Evolutionary conservation across 2,329 filamentous ascomycete species (phyloP).

Genomic region (Hypocrella siamensis): DNA sequence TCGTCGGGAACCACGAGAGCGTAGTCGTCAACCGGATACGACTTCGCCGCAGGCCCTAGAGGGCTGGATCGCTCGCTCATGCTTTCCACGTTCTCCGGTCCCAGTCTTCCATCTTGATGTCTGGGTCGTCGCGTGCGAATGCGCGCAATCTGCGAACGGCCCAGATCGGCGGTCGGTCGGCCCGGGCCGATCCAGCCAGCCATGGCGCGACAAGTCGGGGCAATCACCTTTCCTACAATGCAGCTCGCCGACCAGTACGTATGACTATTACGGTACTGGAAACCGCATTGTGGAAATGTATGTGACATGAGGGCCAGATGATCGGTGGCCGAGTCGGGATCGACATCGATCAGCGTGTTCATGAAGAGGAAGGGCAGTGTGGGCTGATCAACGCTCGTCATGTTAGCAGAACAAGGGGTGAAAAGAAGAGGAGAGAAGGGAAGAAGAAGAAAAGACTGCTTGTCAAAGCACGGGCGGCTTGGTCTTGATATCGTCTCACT

Average conservation of each 20-base stretch:
- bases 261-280: conserved; percentile 58
- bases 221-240: conserved; percentile 62
- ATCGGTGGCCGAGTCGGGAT: conserved; percentile 50
- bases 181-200: conserved; percentile 64
- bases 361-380: conserved; percentile 62
- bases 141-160: conserved; percentile 52
- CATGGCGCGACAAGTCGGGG: conserved; percentile 53
- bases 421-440: neutral
- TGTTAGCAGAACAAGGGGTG: too few relatives aligned
- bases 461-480: neutral
- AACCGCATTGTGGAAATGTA: conserved; percentile 52
- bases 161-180: conserved; percentile 49
- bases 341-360: conserved; percentile 63
- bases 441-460: too few relatives aligned
- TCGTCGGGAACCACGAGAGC: conserved; percentile 42
- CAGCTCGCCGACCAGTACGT: conserved; percentile 62
- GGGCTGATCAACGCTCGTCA: conserved; percentile 17
- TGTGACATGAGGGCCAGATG: conserved; percentile 52
- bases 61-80: conserved; percentile 56
- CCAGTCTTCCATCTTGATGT: conserved; percentile 28
- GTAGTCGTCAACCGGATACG: conserved; percentile 55
- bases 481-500: conserved; percentile 14
- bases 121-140: conserved; percentile 45
- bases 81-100: conserved; percentile 41
- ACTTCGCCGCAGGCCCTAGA: conserved; percentile 44